Base-by-base conservation (phyloP, 257 asterid species). In the Solanum bulbocastanum region DNA sequence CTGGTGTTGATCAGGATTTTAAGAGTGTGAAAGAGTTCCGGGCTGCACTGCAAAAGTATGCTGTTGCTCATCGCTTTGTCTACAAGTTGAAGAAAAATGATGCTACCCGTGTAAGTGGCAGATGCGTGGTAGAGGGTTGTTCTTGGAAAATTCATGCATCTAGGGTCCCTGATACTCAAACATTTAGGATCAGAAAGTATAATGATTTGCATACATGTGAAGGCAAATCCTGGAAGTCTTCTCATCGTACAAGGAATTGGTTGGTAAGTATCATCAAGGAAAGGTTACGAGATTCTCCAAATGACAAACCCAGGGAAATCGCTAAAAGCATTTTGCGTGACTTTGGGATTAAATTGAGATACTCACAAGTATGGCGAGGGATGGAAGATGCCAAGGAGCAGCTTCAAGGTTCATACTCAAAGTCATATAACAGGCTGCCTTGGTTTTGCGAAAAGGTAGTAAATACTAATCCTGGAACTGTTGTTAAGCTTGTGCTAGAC, bases 81-180 rank as follows among this genome's bases (percentile, higher is more conserved):
- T 95, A 94, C 92, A 96, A 90, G 90, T 87, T 94, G 86, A 94
- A 94, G 88, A 95, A 95, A 91, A 95, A 95, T 30, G 98, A 96
- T 85, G 91, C 95, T 9, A 87, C 84, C 87, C 97, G 99, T 71
- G 98, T 94, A 36, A 94, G 96, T 89, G 98, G 98, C 85, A 87
- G 91, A 49, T 96, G 99, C 89, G 96, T 91, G 66, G 91, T 92
- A 82, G 97, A 95, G 76, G 94, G 98, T 68, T 96, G 99, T 90
- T 91, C 96, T 37, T 96, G 99, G 99, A 94, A 92, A 88, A 94
- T 96, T 52, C 97, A 94, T 87, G 99, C 99, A 87, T 94, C 98
- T 40, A 93, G 94, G 98, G 96, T 93, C 86, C 93, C 96, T 65
- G 88, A 92, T 81, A 90, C 94, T 89, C 92, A 90, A 86, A 90